These are phyloP conservation scores for Pseudogymnoascus sp. DNA, from an alignment of 2,329 filamentous ascomycete genomes.

Conservation along the genomic window DNA sequence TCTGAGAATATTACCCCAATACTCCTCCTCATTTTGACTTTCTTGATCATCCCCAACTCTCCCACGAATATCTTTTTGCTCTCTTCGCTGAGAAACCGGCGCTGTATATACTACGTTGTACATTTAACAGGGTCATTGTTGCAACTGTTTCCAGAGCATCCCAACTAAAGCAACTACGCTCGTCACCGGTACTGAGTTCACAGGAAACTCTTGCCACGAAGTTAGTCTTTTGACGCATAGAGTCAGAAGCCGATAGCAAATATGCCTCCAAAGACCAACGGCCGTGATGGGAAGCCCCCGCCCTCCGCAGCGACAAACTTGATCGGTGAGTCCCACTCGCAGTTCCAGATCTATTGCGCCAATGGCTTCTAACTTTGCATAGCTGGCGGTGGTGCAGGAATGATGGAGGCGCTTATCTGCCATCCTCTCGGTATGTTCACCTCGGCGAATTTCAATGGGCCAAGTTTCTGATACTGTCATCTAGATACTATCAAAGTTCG, in stretches of 20 bases:
- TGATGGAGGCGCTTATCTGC: conserved; percentile 97
- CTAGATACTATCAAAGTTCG: conserved; percentile 95
- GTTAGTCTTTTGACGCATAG: conserved; percentile 1
- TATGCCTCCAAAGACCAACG: conserved; percentile 55
- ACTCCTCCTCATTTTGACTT: conserved; percentile 1
- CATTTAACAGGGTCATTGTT: not conserved
- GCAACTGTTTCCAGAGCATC: not conserved
- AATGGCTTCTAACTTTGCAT: conserved; percentile 14
- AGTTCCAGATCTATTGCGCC: conserved; percentile 9
- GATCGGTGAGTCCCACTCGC: conserved; percentile 54
- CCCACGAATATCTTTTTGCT: not conserved
- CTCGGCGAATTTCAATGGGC: not conserved
- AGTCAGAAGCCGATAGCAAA: not conserved
- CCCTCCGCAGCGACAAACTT: conserved; percentile 83
- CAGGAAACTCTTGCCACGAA: not conserved
- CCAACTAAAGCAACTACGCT: not conserved
- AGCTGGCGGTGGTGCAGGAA: conserved; percentile 95
- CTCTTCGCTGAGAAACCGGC: conserved; percentile 3
- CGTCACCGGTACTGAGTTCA: not conserved
- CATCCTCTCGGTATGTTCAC: conserved; percentile 70
- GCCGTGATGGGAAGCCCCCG: conserved; percentile 58
- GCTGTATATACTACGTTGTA: conserved; percentile 7
- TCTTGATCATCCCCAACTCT: conserved; percentile 3
- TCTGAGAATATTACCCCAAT: conserved; percentile 6
- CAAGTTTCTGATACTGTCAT: conserved; percentile 16